Conservation (phyloP, 805 yeast genomes). For the Wickerhamiella allomyrinae region DNA sequence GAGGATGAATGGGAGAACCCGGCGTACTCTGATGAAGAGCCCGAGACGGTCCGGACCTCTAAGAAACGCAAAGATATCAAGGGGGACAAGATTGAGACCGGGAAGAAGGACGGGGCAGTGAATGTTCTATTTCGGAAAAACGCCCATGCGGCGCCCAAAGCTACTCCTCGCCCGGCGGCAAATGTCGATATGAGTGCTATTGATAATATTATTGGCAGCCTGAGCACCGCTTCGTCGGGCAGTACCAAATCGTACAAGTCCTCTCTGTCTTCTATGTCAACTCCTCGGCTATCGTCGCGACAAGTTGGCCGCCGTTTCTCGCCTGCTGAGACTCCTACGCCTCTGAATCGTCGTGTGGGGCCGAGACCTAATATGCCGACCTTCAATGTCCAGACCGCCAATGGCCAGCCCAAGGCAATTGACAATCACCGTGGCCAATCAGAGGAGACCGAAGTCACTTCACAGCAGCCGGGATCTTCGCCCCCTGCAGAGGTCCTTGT, state of each 20-base stretch:
- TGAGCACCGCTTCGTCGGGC: not conserved
- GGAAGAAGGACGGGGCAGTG: slow-evolving; percentile 17
- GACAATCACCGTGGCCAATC: not conserved
- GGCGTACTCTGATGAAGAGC: slow-evolving; percentile 27
- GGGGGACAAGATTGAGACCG: slow-evolving; percentile 20
- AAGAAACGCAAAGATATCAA: slow-evolving; percentile 23
- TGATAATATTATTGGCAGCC: slow-evolving; percentile 1
- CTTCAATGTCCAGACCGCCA: not conserved
- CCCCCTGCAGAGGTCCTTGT: not conserved
- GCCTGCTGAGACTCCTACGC: not conserved
- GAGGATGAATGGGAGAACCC: slow-evolving; percentile 68
- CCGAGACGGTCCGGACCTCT: slow-evolving; percentile 16
- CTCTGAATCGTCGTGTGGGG: not conserved
- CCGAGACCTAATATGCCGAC: not conserved
- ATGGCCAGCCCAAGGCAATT: not conserved
- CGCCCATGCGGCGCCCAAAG: slow-evolving; percentile 22
- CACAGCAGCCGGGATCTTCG: not conserved
- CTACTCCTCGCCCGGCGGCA: slow-evolving; percentile 32
- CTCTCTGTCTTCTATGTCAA: not conserved
- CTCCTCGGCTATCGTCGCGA: not conserved
- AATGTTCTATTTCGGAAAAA: slow-evolving; percentile 28
- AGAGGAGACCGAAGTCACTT: not conserved
- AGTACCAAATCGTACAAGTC: not conserved
- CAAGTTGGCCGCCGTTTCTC: not conserved
- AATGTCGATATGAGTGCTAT: slow-evolving; percentile 11